These are phyloP conservation scores for Candida suzukii DNA, from an alignment of 805 yeast species.

Conservation along the genomic window DNA sequence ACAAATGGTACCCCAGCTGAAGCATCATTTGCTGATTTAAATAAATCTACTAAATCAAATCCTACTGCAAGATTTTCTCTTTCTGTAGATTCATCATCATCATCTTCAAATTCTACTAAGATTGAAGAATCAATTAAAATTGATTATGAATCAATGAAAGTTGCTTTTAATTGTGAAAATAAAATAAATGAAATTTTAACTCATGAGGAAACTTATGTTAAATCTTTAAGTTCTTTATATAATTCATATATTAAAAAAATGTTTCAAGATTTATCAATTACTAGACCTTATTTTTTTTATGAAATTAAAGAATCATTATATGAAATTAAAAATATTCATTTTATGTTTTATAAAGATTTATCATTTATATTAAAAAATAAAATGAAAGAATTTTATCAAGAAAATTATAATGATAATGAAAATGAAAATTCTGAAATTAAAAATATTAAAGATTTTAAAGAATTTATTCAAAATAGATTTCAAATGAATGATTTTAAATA, in stretches of 20 bases:
- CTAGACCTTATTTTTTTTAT: not conserved
- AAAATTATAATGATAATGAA: not conserved
- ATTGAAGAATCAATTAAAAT: too few species aligned
- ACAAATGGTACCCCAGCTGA: too few species aligned
- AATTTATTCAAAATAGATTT: not conserved
- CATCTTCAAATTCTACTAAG: too few species aligned
- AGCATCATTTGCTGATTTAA: too few species aligned
- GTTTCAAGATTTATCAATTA: not conserved
- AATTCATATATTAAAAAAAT: not conserved
- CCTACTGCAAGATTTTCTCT: too few species aligned
- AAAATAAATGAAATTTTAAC: not conserved
- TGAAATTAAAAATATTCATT: not conserved
- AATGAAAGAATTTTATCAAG: constrained; percentile 17
- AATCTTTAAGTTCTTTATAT: not conserved
- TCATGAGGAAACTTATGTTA: not conserved
- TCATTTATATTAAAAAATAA: constrained; percentile 20
- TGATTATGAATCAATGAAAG: too few species aligned
- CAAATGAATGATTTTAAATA: not conserved
- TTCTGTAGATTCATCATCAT: too few species aligned
- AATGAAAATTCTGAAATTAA: too few species aligned
- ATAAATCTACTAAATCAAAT: too few species aligned
- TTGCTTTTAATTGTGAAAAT: not conserved
- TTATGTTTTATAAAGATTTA: constrained; percentile 15
- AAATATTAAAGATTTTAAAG: not conserved
- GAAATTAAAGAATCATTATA: not conserved